A percentile compares a stretch with the other conserved stretches of the same genome.
phyloP scores from a whole-genome alignment of 2,329 filamentous ascomycete genomes.

The Thelonectria rubi region DNA sequence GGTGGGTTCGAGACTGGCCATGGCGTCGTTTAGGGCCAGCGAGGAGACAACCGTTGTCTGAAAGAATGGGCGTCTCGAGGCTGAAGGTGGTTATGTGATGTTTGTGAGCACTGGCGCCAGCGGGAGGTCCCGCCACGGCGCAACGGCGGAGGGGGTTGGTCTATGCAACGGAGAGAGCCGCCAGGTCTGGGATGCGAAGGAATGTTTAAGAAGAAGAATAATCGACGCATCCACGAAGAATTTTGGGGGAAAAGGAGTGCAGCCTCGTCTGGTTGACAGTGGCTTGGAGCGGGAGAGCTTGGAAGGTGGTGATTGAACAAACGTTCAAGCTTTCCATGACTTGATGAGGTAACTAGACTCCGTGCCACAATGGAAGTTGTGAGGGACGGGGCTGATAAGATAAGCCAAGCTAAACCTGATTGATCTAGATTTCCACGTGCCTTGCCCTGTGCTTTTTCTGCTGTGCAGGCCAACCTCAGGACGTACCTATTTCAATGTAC shows the following conservation, averaged over 20 bases:
- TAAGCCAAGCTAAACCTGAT: constrained; percentile 21
- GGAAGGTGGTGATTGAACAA: constrained; percentile 22
- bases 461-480: too few relatives aligned
- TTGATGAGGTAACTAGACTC: constrained; percentile 20
- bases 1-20: constrained; percentile 49
- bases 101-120: constrained; percentile 13
- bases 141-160: constrained; percentile 16
- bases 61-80: neutral
- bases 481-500: too few relatives aligned
- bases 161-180: neutral
- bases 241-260: neutral
- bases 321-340: constrained; percentile 15
- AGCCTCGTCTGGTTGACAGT: constrained; percentile 1
- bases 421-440: constrained; percentile 21
- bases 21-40: constrained; percentile 26
- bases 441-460: neutral
- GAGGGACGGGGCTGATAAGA: constrained; percentile 19
- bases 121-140: constrained; percentile 21
- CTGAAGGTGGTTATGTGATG: constrained; percentile 16
- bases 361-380: constrained; percentile 18
- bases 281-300: constrained; percentile 20
- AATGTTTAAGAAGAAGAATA: neutral
- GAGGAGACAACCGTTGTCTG: neutral
- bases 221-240: neutral
- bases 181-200: constrained; percentile 9